Conservation (phyloP, 352 stramenopile species). For the Phytophthora chlamydospora region DNA sequence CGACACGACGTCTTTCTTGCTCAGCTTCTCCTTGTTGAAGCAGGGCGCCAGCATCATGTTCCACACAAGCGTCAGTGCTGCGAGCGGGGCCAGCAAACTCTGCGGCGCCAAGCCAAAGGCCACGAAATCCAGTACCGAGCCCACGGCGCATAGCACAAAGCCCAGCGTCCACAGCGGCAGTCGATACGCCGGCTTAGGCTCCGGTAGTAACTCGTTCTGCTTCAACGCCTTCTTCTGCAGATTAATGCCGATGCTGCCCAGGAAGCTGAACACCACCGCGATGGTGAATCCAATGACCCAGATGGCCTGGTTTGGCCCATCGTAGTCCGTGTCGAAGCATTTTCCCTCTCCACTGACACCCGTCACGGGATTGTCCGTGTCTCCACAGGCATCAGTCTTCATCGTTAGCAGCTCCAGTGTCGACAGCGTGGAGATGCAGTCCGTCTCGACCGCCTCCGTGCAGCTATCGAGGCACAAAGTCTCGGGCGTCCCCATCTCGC, state of each 20-base stretch:
- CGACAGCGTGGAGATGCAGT: slow-evolving; percentile 43
- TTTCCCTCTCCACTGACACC: slow-evolving; percentile 62
- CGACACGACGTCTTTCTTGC: slow-evolving; percentile 74
- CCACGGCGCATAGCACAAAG: slow-evolving; percentile 79
- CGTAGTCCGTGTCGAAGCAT: slow-evolving; percentile 73
- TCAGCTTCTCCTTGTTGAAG: slow-evolving; percentile 90
- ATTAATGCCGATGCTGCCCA: slow-evolving; percentile 85
- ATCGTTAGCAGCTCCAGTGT: slow-evolving; percentile 12
- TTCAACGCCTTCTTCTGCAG: slow-evolving; percentile 88
- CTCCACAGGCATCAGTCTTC: slow-evolving; percentile 41
- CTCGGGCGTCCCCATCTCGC: slow-evolving; percentile 69
- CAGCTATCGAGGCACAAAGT: slow-evolving; percentile 62
- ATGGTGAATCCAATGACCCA: slow-evolving; percentile 86
- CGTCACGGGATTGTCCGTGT: slow-evolving; percentile 9
- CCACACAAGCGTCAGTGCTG: slow-evolving; percentile 91
- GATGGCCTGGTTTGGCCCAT: slow-evolving; percentile 61
- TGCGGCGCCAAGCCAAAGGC: slow-evolving; percentile 91
- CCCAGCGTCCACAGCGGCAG: slow-evolving; percentile 87
- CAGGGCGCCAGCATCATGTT: slow-evolving; percentile 91
- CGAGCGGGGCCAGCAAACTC: slow-evolving; percentile 86
- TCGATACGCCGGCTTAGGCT: slow-evolving; percentile 64
- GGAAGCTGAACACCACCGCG: slow-evolving; percentile 83
- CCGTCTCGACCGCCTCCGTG: slow-evolving; percentile 35
- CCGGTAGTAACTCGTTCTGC: slow-evolving; percentile 63
- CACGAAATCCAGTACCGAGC: slow-evolving; percentile 92